These are phyloP conservation scores for Phytophthora hibernalis DNA, from an alignment of 352 stramenopile genomes.

Conservation along the genomic window DNA sequence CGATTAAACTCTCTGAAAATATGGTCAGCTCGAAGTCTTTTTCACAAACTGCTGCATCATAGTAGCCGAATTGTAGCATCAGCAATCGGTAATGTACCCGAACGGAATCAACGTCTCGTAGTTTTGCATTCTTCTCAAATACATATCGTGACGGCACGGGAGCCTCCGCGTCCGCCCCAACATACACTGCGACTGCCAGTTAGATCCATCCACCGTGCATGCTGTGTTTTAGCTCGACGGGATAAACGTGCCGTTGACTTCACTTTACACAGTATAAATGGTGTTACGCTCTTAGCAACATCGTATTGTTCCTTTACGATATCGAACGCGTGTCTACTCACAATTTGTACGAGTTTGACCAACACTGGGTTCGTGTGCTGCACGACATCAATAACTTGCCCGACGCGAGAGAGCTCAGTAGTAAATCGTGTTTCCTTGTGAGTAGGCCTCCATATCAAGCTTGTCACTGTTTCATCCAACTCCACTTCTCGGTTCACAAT, in stretches of 20 bases:
- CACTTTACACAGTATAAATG: too few relatives aligned
- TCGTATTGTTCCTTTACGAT: slow-evolving; percentile 9
- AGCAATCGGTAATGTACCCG: background rate
- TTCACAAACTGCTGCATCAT: slow-evolving; percentile 5
- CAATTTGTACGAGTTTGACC: background rate
- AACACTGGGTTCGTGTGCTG: background rate
- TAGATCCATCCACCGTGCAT: background rate
- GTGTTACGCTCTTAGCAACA: too few relatives aligned
- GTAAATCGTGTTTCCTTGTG: slow-evolving; percentile 2
- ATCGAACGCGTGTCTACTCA: slow-evolving; percentile 9
- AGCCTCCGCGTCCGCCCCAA: background rate
- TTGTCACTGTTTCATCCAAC: slow-evolving; percentile 4
- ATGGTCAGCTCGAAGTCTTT: background rate
- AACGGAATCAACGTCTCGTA: background rate
- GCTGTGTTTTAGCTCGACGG: background rate
- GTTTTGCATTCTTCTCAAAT: background rate
- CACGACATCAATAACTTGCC: background rate
- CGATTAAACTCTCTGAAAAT: background rate
- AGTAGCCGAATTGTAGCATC: background rate
- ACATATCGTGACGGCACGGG: slow-evolving; percentile 3
- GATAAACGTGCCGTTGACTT: background rate
- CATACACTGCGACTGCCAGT: slow-evolving; percentile 7
- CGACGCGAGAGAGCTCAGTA: background rate
- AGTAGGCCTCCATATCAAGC: background rate
- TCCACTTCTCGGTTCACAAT: slow-evolving; percentile 8